Base-by-base conservation (phyloP, 2,329 filamentous ascomycete genomes). In the Claviceps fusiformis region DNA sequence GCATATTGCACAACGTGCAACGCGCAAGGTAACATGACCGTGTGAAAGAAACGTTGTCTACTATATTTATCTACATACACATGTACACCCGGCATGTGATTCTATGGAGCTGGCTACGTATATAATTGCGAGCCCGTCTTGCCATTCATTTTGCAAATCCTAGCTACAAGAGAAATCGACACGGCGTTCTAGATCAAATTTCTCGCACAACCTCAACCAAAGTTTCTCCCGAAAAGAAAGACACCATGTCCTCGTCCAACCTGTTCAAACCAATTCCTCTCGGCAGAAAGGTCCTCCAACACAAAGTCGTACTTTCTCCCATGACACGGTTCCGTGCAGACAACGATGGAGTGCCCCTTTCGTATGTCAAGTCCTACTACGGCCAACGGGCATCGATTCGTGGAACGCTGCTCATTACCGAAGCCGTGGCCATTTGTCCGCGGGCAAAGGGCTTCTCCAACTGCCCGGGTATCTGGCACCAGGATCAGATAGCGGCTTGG, bases 401-500 rank as follows among this genome's bases (percentile, higher is more conserved):
- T 0, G 75, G 76, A 0, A 70, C 68, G 0, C 64, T 77, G 1
- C 62, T 77, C 33, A 65, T 78, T 19, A 62, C 68, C 1, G 73
- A 77, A 56, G 73, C 73, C 64, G 68, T 79, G 71, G 64, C 75
- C 64, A 59, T 62, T 44, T 72, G 67, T 3, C 66, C 63, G 11
- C 56, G 62, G 11, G 65, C 66, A 0, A 68, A 67, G 11, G 70
- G 69, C 0, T 65, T 65, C 29, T 57, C 67, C 2, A 67, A 80
- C 59, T 73, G 76, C 0, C 81, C 83, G 0, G 82, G 80, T 1
- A 79, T 87, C 59, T 86, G 74, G 68, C 77, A 62, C 45, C 66
- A 75, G 0, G 73, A 71, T 7, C 82, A 86, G 57, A 72, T 85
- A 48, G 68, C 69, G 0, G 78, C 71, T 0, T 88, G 84, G 84